phyloP scores from a whole-genome alignment of 176 grass and related monocot genomes.

The Avena atlantica region DNA sequence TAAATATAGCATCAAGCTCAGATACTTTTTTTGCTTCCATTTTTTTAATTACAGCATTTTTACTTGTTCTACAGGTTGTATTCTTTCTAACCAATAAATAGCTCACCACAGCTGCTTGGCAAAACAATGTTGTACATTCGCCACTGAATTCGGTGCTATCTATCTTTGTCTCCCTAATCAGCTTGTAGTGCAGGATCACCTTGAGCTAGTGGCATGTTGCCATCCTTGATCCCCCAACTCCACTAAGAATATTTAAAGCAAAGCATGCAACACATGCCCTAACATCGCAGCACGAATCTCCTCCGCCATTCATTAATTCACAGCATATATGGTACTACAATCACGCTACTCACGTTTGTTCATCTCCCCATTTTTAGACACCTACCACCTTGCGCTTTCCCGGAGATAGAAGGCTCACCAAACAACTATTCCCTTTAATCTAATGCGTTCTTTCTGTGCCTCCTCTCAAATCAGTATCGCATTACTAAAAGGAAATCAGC shows the following conservation, averaged over 20 bases:
- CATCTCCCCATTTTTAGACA: not conserved
- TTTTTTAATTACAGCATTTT: not conserved
- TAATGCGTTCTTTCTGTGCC: not conserved
- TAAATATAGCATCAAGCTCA: not conserved
- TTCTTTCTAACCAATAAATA: not conserved
- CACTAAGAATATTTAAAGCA: slow-evolving; percentile 34
- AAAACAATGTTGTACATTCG: not conserved
- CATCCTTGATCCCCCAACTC: slow-evolving; percentile 30
- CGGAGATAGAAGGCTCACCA: not conserved
- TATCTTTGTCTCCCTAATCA: not conserved
- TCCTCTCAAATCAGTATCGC: slow-evolving; percentile 32
- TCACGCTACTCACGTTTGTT: slow-evolving; percentile 4
- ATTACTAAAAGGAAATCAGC: slow-evolving; percentile 19
- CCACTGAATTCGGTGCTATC: not conserved
- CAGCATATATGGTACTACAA: not conserved
- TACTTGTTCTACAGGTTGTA: not conserved
- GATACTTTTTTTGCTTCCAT: not conserved
- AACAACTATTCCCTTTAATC: slow-evolving; percentile 3
- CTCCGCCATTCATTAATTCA: not conserved
- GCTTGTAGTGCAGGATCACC: slow-evolving; percentile 1
- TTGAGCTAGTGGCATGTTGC: slow-evolving; percentile 13
- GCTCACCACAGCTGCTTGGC: not conserved
- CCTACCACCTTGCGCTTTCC: slow-evolving; percentile 5
- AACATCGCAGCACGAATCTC: slow-evolving; percentile 2
- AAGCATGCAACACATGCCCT: slow-evolving; percentile 20